Conservation (phyloP, 1,284 basidiomycete species). For the Trametes polyzona region DNA sequence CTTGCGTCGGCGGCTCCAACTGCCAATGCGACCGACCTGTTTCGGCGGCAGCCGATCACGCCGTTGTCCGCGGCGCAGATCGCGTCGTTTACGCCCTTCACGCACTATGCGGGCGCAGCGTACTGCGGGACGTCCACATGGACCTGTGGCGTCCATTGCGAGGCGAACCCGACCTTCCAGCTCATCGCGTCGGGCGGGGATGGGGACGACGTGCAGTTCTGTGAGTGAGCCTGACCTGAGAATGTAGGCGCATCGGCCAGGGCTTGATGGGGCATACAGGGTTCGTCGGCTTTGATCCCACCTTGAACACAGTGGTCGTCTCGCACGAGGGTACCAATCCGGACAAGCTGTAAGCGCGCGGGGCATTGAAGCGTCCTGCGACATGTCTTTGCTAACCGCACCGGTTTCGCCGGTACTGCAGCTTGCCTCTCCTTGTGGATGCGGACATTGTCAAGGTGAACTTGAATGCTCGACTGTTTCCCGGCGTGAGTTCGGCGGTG, state of each 20-base stretch:
- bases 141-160: conserved; percentile 40
- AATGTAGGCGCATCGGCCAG: conserved; percentile 21
- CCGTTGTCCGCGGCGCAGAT: conserved; percentile 38
- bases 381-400: background rate
- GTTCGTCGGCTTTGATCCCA: conserved; percentile 54
- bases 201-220: conserved; percentile 51
- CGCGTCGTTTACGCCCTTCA: conserved; percentile 41
- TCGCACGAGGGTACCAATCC: conserved; percentile 52
- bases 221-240: conserved; percentile 36
- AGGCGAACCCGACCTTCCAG: conserved; percentile 55
- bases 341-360: background rate
- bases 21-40: too few relatives aligned
- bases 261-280: conserved; percentile 14
- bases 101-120: conserved; percentile 40
- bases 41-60: too few relatives aligned
- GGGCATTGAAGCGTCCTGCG: background rate
- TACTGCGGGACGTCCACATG: conserved; percentile 41
- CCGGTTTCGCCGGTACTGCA: too few relatives aligned
- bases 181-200: conserved; percentile 67
- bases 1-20: too few relatives aligned
- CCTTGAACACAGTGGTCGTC: conserved; percentile 49
- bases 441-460: conserved; percentile 30
- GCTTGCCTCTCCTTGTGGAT: conserved; percentile 38
- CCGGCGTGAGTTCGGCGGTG: conserved; percentile 50
- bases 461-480: conserved; percentile 51